Base-by-base conservation (phyloP, 2,329 filamentous ascomycete species). In the Leptographium flavum region DNA sequence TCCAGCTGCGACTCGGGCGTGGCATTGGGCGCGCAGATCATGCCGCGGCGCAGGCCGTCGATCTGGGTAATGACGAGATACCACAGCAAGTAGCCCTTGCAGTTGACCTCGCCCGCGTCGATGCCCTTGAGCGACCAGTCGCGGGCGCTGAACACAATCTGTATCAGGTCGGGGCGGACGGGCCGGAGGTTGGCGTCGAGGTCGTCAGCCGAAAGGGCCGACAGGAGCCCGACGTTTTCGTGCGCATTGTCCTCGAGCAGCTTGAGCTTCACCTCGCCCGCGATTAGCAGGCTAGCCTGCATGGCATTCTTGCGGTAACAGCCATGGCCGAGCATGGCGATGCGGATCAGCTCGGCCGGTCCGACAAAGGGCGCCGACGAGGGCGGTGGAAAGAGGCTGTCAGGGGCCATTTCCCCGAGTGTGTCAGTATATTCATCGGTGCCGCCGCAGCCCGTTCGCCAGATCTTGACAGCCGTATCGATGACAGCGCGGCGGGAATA, bases 401-500 rank as follows among this genome's bases (percentile, higher is more conserved):
- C 21, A 4, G 11, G 47, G 49, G 3, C 47, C 47, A 2, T 51
- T 50, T 10, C 49, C 51, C 1, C 51, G 5, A 4, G 21, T 5
- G 35, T 11, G 13, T 23, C 19, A 14, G 19, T 23, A n/a, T 15
- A 23, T 1, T 49, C 1, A 45, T 39, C 2, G 53, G 47, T 0
- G 53, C 53, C 22, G 1, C 52, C 50, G 1, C 49, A 53, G 10
- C 47, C 46, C 33, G 28, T n/a, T 4, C 51, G 51, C 50, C 56
- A 59, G 3, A 58, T 50, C 23, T 57, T 58, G 17, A 62, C 39
- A 0, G 57, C 51, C 1, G 54, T 58, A 51, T 71, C 68, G 10
- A 69, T 57, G 21, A 62, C 63, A 38, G 71, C 64, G 47, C 72
- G 71, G 8, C 69, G 64, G 0, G 71, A 73, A 55, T 69, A 75